A percentile compares a stretch with the other conserved stretches of the same genome.
phyloP scores from a whole-genome alignment of 1,284 basidiomycete species.

The Irpex lacteus region DNA sequence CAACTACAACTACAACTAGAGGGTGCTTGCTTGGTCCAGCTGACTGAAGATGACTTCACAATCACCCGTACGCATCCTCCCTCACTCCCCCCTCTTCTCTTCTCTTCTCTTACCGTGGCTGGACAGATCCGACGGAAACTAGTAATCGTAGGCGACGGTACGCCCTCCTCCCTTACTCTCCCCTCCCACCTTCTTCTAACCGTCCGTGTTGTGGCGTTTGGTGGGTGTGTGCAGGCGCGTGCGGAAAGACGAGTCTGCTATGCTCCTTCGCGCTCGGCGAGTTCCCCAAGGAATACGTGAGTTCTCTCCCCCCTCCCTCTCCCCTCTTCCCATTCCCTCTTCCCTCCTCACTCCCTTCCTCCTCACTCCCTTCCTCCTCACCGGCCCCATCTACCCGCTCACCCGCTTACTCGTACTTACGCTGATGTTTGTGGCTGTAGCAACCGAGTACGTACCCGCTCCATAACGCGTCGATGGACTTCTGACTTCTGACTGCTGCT shows the following conservation, averaged over 20 bases:
- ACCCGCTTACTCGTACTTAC: conserved; percentile 8
- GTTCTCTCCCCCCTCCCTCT: conserved; percentile 29
- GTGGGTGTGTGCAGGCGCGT: conserved; percentile 54
- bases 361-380: background rate
- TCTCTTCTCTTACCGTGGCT: background rate
- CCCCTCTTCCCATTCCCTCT: background rate
- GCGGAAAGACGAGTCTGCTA: conserved; percentile 81
- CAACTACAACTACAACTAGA: no score
- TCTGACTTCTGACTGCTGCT: background rate
- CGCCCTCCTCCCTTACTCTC: conserved; percentile 28
- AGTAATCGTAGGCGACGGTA: conserved; percentile 93
- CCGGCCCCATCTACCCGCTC: background rate
- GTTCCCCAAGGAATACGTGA: conserved; percentile 95
- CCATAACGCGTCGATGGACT: background rate
- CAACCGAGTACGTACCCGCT: conserved; percentile 1
- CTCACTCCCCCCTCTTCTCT: conserved; percentile 11
- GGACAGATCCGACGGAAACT: conserved; percentile 81
- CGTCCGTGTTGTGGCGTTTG: background rate
- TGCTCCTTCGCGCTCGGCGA: conserved; percentile 94
- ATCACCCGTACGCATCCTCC: background rate
- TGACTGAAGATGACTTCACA: background rate
- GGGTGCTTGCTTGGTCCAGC: no score
- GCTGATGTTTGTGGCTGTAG: background rate
- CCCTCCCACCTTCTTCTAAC: background rate
- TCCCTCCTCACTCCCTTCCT: background rate